Evolutionary conservation across 2,329 filamentous ascomycete species (phyloP).

Genomic region (Fusarium chuoi): DNA sequence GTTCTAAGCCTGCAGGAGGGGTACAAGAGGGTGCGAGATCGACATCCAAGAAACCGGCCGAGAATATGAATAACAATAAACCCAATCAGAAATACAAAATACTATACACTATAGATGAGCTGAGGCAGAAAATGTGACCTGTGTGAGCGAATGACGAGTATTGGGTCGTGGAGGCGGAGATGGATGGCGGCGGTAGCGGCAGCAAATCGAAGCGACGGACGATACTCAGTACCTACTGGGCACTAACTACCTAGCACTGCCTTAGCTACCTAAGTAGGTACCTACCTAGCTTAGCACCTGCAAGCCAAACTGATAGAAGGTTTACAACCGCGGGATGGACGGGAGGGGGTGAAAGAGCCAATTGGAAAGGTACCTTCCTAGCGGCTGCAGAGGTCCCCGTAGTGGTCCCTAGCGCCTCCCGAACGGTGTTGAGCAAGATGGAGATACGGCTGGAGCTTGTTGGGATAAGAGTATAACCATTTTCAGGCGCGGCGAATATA

Average conservation of each 20-base stretch:
- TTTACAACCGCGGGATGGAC: constrained; percentile 29
- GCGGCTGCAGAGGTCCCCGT: constrained; percentile 23
- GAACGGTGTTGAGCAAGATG: constrained; percentile 7
- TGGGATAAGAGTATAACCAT: neutral
- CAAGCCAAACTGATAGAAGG: constrained; percentile 32
- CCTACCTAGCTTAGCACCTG: constrained; percentile 1
- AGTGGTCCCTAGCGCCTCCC: constrained; percentile 7
- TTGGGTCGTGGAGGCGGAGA: constrained; percentile 31
- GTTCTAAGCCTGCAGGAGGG: constrained; percentile 30
- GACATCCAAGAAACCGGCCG: constrained; percentile 14
- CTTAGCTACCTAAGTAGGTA: neutral
- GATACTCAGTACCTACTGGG: neutral
- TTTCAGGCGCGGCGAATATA: neutral
- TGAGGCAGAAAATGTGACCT: constrained; percentile 17
- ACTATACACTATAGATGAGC: constrained; percentile 13
- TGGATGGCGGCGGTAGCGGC: constrained; percentile 12
- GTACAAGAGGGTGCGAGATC: constrained; percentile 16
- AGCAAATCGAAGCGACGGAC: constrained; percentile 11
- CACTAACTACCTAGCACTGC: constrained; percentile 3
- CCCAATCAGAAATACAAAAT: constrained; percentile 4
- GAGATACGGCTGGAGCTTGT: neutral
- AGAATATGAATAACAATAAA: neutral
- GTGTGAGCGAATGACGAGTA: constrained; percentile 28
- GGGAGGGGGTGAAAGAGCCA: constrained; percentile 18
- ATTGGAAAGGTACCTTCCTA: constrained; percentile 29